phyloP scores from a whole-genome alignment of 2,329 filamentous ascomycete genomes.

The Colletotrichum karsti region DNA sequence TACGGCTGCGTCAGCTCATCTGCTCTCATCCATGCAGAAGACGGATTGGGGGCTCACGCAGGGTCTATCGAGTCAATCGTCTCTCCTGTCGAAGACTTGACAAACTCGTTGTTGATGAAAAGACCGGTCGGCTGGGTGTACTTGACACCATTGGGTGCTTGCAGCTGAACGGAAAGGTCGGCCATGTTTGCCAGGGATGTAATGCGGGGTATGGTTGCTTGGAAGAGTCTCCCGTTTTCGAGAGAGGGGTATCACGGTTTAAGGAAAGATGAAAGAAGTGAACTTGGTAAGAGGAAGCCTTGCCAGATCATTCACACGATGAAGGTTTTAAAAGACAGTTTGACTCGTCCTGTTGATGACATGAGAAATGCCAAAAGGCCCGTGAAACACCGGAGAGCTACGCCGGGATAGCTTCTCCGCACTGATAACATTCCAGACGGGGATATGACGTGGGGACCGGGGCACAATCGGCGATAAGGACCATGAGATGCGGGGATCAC shows the following conservation, averaged over 20 bases:
- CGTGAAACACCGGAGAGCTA: background rate
- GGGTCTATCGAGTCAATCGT: slow-evolving; percentile 71
- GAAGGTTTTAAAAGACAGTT: background rate
- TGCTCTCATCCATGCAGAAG: background rate
- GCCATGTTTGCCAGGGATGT: slow-evolving; percentile 1
- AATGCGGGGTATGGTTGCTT: background rate
- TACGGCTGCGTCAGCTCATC: background rate
- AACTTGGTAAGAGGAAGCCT: background rate
- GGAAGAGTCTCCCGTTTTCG: background rate
- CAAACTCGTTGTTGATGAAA: slow-evolving; percentile 83
- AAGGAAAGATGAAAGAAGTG: background rate
- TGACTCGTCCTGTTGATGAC: background rate
- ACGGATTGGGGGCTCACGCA: slow-evolving; percentile 48
- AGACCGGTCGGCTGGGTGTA: slow-evolving; percentile 74
- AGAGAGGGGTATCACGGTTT: slow-evolving; percentile 7
- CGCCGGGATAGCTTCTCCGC: slow-evolving; percentile 13
- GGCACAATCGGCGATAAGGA: slow-evolving; percentile 18
- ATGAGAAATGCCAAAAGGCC: background rate
- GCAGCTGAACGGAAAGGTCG: slow-evolving; percentile 58
- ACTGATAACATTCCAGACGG: background rate
- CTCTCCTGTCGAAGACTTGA: slow-evolving; percentile 64
- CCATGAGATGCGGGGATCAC: background rate
- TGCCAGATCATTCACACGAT: too few relatives aligned
- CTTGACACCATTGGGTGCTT: slow-evolving; percentile 74
- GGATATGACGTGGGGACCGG: slow-evolving; percentile 18